A percentile compares a stretch with the other conserved stretches of the same genome.
These are phyloP conservation scores for Ceratobasidium theobromae DNA, from an alignment of 1,284 basidiomycete species.

Conservation along the genomic window DNA sequence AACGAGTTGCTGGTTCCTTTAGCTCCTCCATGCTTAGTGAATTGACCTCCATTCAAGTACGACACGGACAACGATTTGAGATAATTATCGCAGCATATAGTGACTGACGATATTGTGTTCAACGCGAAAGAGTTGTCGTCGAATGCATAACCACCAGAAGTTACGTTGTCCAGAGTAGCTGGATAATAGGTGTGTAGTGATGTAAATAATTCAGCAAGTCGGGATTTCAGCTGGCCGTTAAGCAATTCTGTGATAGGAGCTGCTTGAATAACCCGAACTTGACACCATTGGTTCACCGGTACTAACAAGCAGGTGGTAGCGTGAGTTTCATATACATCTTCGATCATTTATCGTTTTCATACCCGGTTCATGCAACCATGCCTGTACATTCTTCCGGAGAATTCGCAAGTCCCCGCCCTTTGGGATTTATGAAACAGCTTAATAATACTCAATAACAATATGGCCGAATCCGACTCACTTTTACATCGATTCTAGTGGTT, in stretches of 20 bases:
- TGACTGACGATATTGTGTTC: neutral
- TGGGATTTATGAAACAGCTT: too few relatives aligned
- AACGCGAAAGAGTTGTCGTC: neutral
- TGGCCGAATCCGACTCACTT: too few relatives aligned
- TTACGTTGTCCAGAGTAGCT: neutral
- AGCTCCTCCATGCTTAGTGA: neutral
- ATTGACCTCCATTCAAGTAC: neutral
- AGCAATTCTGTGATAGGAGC: neutral
- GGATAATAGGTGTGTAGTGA: constrained; percentile 1
- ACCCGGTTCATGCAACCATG: neutral
- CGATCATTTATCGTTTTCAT: neutral
- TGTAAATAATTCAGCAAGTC: neutral
- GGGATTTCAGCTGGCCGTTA: neutral
- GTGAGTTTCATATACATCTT: neutral
- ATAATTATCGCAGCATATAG: neutral
- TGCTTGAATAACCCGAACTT: constrained; percentile 17
- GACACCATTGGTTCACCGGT: neutral
- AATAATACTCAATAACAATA: too few relatives aligned
- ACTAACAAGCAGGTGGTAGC: neutral
- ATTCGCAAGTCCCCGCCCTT: neutral
- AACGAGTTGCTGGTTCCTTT: neutral
- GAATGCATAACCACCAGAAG: neutral
- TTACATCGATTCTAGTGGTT: too few relatives aligned
- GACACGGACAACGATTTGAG: neutral
- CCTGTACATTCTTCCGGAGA: neutral